Conservation (phyloP, 2,329 filamentous ascomycete species). For the Clathrospora elynae region DNA sequence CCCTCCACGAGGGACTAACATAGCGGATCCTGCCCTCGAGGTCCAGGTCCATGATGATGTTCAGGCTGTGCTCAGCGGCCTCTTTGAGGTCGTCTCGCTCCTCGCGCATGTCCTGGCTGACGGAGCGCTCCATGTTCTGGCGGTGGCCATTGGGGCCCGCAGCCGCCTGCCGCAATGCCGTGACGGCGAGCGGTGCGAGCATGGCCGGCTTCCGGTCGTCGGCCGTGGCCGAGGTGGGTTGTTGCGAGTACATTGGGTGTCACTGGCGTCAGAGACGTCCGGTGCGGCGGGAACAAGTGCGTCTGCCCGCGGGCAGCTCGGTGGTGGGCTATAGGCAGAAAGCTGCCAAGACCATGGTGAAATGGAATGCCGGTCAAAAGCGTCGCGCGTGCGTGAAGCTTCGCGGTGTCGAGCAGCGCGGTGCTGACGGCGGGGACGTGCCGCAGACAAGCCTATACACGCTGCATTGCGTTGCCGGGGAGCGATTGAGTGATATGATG, state of each 20-base stretch:
- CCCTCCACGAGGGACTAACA: constrained; percentile 95
- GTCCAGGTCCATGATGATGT: constrained; percentile 93
- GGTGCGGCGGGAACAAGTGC: constrained; percentile 19
- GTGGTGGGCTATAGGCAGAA: constrained; percentile 36
- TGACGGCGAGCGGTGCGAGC: constrained; percentile 52
- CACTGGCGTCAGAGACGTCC: constrained; percentile 16
- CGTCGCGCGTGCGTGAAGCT: constrained; percentile 10
- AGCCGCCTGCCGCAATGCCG: constrained; percentile 51
- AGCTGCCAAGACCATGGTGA: constrained; percentile 43
- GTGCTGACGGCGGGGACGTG: constrained; percentile 18
- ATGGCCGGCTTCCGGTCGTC: constrained; percentile 38
- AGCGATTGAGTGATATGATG: constrained; percentile 37
- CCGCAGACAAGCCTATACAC: constrained; percentile 24
- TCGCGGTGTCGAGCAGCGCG: constrained; percentile 12
- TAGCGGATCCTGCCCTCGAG: constrained; percentile 89
- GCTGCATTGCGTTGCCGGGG: constrained; percentile 33
- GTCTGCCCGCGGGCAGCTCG: constrained; percentile 39
- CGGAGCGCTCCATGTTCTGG: constrained; percentile 62
- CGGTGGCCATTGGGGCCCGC: constrained; percentile 32
- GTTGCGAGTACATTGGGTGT: constrained; percentile 15
- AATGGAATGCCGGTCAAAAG: constrained; percentile 12
- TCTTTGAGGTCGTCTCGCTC: constrained; percentile 93
- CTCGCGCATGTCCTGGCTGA: constrained; percentile 89
- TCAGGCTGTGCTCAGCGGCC: constrained; percentile 93
- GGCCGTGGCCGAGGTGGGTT: constrained; percentile 25